Conservation (phyloP, 1,284 basidiomycete species). For the Sporisorium reilianum region DNA sequence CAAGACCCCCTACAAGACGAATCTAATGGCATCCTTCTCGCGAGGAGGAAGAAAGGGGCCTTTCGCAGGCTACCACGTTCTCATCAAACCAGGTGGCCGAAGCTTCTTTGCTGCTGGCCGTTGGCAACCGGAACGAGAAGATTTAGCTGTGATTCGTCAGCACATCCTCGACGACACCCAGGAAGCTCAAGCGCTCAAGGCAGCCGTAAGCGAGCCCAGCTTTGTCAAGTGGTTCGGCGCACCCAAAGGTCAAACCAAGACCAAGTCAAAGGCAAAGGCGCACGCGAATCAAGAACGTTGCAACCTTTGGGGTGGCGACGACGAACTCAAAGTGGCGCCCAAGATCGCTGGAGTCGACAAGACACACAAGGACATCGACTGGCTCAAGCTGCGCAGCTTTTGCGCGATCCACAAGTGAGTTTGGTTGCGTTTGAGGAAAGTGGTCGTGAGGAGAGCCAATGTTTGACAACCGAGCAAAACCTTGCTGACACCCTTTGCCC, state of each 20-base stretch:
- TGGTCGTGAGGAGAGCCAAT: too few relatives aligned
- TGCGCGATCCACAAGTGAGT: slow-evolving; percentile 78
- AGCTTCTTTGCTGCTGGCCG: slow-evolving; percentile 82
- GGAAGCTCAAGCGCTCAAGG: slow-evolving; percentile 77
- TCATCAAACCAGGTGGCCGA: slow-evolving; percentile 60
- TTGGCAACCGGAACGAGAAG: slow-evolving; percentile 85
- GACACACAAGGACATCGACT: slow-evolving; percentile 85
- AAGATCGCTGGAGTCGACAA: slow-evolving; percentile 77
- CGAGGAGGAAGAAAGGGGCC: slow-evolving; percentile 83
- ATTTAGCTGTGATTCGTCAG: slow-evolving; percentile 80
- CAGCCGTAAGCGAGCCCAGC: slow-evolving; percentile 75
- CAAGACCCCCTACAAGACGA: slow-evolving; percentile 90
- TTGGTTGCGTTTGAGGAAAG: neutral
- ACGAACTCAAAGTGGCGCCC: slow-evolving; percentile 75
- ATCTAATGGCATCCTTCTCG: slow-evolving; percentile 82
- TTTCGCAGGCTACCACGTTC: slow-evolving; percentile 74
- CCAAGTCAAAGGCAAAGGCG: slow-evolving; percentile 15
- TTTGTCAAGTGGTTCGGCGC: slow-evolving; percentile 82
- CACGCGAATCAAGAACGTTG: slow-evolving; percentile 10
- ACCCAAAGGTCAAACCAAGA: slow-evolving; percentile 67
- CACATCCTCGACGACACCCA: slow-evolving; percentile 73
- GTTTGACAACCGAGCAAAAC: slow-evolving; percentile 1
- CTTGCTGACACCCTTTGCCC: slow-evolving; percentile 1
- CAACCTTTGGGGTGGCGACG: slow-evolving; percentile 75
- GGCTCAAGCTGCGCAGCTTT: slow-evolving; percentile 84